These are phyloP conservation scores for Arctium lappa DNA, from an alignment of 129 eudicot species.

Conservation along the genomic window DNA sequence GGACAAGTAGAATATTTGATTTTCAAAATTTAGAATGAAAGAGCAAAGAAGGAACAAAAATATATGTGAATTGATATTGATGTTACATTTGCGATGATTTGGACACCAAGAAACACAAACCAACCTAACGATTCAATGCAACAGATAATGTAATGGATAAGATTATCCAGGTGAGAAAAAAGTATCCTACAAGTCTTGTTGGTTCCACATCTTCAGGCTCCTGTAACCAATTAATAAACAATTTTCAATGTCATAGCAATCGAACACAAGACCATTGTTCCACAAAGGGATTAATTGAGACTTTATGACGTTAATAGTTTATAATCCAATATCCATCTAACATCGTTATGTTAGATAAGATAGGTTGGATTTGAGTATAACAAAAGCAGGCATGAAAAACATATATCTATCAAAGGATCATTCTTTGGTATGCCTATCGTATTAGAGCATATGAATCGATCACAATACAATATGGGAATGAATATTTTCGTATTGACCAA, in stretches of 20 bases:
- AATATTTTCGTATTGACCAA: background rate
- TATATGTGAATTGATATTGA: background rate
- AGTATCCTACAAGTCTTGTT: conserved; percentile 69
- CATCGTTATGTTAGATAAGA: background rate
- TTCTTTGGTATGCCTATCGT: background rate
- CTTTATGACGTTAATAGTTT: background rate
- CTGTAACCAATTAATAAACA: conserved; percentile 32
- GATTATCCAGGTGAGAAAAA: conserved; percentile 60
- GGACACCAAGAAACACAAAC: background rate
- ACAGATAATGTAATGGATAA: conserved; percentile 37
- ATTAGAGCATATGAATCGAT: background rate
- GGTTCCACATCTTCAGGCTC: conserved; percentile 81
- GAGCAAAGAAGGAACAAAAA: background rate
- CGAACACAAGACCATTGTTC: too few relatives aligned
- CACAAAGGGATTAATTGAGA: background rate
- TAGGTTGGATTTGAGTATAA: background rate
- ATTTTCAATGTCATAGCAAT: background rate
- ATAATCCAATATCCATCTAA: background rate
- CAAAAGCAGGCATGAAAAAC: background rate
- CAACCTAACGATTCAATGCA: conserved; percentile 42
- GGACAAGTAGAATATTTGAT: background rate
- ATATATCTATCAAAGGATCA: background rate
- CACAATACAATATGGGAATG: background rate
- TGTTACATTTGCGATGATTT: background rate
- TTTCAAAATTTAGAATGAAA: background rate